Conservation (phyloP, 1,139 yeast genomes). For the Zygoascus sp. region DNA sequence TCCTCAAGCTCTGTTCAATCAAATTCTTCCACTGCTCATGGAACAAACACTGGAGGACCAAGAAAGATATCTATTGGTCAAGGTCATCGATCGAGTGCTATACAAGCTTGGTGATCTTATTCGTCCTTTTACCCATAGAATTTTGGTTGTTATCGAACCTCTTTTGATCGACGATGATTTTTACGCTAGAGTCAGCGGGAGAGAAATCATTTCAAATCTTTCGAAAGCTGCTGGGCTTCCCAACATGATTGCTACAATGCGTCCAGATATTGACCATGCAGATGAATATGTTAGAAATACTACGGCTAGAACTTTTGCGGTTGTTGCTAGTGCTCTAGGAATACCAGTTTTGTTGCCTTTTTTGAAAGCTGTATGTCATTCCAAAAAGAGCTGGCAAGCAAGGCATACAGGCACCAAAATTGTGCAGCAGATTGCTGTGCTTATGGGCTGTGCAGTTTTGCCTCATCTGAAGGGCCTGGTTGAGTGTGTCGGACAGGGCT, state of each 20-base stretch:
- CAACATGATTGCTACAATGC: slow-evolving; percentile 66
- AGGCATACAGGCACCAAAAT: slow-evolving; percentile 82
- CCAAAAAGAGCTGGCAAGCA: slow-evolving; percentile 79
- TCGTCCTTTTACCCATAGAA: slow-evolving; percentile 69
- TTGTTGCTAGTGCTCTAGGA: slow-evolving; percentile 79
- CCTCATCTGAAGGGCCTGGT: slow-evolving; percentile 70
- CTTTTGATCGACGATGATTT: slow-evolving; percentile 75
- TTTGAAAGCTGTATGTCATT: slow-evolving; percentile 71
- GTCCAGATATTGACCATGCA: slow-evolving; percentile 77
- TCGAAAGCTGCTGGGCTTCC: slow-evolving; percentile 81
- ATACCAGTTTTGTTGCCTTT: slow-evolving; percentile 70
- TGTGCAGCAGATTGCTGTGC: slow-evolving; percentile 67
- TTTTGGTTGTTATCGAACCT: slow-evolving; percentile 73
- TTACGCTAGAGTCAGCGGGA: slow-evolving; percentile 68
- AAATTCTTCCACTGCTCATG: slow-evolving; percentile 65
- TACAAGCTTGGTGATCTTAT: slow-evolving; percentile 60
- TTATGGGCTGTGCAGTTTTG: slow-evolving; percentile 68
- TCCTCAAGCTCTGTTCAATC: slow-evolving; percentile 61
- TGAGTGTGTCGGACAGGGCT: slow-evolving; percentile 52
- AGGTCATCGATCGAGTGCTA: slow-evolving; percentile 65
- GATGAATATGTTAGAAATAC: slow-evolving; percentile 80
- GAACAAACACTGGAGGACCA: slow-evolving; percentile 74
- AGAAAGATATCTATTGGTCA: slow-evolving; percentile 78
- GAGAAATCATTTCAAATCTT: slow-evolving; percentile 70
- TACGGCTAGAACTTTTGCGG: slow-evolving; percentile 78